A percentile compares a stretch with the other conserved stretches of the same genome.
phyloP scores from a whole-genome alignment of 2,329 filamentous ascomycete genomes.

The Cladosporium sp. region DNA sequence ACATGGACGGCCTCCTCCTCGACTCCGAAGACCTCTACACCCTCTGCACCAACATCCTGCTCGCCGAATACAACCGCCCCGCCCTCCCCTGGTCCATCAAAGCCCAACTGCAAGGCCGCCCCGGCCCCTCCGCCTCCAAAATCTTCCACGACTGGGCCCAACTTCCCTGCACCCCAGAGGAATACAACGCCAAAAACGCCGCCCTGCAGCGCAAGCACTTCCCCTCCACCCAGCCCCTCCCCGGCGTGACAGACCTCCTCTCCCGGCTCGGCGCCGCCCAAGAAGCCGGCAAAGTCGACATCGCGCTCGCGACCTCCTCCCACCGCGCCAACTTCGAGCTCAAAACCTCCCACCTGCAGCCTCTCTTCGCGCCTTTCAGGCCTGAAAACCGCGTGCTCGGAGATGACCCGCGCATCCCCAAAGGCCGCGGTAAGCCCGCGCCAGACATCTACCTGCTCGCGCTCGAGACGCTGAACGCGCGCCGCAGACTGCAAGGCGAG shows the following conservation, averaged over 20 bases:
- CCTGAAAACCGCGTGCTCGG: conserved; percentile 74
- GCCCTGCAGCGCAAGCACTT: conserved; percentile 72
- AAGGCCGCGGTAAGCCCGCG: conserved; percentile 86
- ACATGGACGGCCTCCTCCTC: conserved; percentile 97
- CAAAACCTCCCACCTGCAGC: conserved; percentile 63
- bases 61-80: conserved; percentile 72
- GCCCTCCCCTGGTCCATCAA: conserved; percentile 91
- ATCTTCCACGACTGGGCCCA: conserved; percentile 81
- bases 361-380: conserved; percentile 61
- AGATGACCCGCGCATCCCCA: conserved; percentile 75
- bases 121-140: conserved; percentile 57
- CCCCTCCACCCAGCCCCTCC: conserved; percentile 70
- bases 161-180: conserved; percentile 70
- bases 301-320: conserved; percentile 84
- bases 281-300: conserved; percentile 55
- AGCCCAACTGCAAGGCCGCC: conserved; percentile 75
- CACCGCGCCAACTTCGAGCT: conserved; percentile 70
- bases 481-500: conserved; percentile 58
- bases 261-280: conserved; percentile 47
- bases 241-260: conserved; percentile 73
- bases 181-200: conserved; percentile 63
- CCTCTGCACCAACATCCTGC: conserved; percentile 75
- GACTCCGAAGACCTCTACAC: conserved; percentile 93
- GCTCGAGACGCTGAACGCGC: conserved; percentile 78
- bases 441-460: conserved; percentile 94